Base-by-base conservation (phyloP, 202 grass and related monocot species). In the Saccharum hybrid region DNA sequence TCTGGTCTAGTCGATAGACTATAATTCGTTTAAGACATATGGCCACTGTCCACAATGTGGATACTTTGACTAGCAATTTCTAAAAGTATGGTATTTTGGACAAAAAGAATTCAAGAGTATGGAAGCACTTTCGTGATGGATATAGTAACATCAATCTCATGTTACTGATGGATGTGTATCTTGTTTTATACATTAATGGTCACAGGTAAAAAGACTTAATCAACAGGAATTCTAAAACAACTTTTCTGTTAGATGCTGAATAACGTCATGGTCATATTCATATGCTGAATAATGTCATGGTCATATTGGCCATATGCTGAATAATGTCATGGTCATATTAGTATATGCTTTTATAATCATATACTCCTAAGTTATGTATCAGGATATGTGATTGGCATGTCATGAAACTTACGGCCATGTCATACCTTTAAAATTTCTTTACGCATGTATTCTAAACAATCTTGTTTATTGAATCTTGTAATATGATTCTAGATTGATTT, bases 401-500 rank as follows among this genome's bases (percentile, higher is more conserved):
- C 13, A 15, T 59, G 65, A 57, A 40, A 81, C 33, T 51, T 68
- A 16, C 14, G 11, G 7, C 8, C 6, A 1, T 60, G 2, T 6
- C 33, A 40, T 26, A 4, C 37, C 21, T 10, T 70, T 70, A 30
- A 42, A 56, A 19, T 71, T 81, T 56, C 6, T 31, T 70, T 28
- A 4, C n/a, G 23, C 33, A 22, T 19, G 41, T 62, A 71, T 74
- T 84, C 10, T 60, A 18, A 38, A 74, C 72, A 37, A 60, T 80
- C 15, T 49, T 81, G 45, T 87, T 63, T 83, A 66, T 36, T 46
- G 21, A 38, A 23, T 42, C 41, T 76, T 59, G 7, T 33, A 6
- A 56, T 61, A 22, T 38, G 22, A 72, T 38, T 48, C 4, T 34
- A 41, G 18, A 26, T 54, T 57, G 48, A 83, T 67, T 66, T 72